Conservation (phyloP, 202 grass and related monocot genomes). For the Zizania palustris region DNA sequence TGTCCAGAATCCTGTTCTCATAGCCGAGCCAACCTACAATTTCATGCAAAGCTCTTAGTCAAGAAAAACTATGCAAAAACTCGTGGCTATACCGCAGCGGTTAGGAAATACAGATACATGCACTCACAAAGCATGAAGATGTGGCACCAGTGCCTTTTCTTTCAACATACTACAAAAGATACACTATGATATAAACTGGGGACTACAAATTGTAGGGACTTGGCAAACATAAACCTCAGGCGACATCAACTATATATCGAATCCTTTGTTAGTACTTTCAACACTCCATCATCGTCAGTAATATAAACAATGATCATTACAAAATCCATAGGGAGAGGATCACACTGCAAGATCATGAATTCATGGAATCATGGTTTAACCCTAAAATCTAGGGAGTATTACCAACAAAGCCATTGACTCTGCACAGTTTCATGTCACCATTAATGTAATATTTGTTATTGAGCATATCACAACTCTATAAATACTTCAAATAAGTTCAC, state of each 20-base stretch:
- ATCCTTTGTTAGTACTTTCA: no score
- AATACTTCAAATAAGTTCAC: not conserved
- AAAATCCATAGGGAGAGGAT: no score
- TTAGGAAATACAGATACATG: not conserved
- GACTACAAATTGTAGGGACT: not conserved
- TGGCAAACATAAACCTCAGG: not conserved
- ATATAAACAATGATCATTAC: no score
- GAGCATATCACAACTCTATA: no score
- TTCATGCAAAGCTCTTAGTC: not conserved
- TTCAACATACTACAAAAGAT: not conserved
- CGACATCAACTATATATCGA: not conserved
- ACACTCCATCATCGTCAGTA: no score
- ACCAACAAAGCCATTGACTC: no score
- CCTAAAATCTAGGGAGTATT: no score
- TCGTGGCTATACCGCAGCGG: not conserved
- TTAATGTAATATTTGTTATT: no score
- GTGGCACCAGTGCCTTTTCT: not conserved
- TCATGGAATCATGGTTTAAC: no score
- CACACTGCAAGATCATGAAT: no score
- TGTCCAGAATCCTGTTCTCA: constrained; percentile 77
- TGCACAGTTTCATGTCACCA: no score
- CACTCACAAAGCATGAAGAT: not conserved
- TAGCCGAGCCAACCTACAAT: constrained; percentile 67
- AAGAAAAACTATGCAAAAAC: not conserved
- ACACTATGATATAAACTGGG: not conserved